A percentile compares a stretch with the other conserved stretches of the same genome.
phyloP scores from a whole-genome alignment of 2,329 filamentous ascomycete species.

The Aspergillus calidoustus region DNA sequence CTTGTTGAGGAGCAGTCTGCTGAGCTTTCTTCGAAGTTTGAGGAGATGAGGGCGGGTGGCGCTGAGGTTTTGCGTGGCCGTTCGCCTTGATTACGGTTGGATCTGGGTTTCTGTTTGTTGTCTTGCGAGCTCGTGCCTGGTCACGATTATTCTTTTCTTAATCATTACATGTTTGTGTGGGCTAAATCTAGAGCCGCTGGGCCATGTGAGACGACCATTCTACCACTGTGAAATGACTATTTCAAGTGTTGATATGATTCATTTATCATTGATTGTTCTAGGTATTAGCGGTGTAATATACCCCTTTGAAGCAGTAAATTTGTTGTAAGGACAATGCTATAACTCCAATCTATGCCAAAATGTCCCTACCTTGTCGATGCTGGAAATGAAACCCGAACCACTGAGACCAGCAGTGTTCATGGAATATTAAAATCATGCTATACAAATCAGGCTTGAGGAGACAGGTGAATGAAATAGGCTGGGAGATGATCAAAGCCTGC shows the following conservation, averaged over 20 bases:
- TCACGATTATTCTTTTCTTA: neutral
- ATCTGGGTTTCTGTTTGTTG: neutral
- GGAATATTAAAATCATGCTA: neutral
- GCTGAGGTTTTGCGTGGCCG: conserved; percentile 55
- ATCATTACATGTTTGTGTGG: neutral
- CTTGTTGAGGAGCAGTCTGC: conserved; percentile 54
- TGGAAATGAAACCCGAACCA: conserved; percentile 7
- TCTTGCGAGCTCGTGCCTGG: neutral
- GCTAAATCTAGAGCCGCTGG: neutral
- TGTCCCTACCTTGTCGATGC: neutral
- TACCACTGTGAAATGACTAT: neutral
- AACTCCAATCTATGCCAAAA: conserved; percentile 20
- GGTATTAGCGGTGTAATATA: conserved; percentile 19
- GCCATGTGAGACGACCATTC: neutral
- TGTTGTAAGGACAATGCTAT: neutral
- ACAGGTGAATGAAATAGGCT: neutral
- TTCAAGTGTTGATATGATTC: neutral
- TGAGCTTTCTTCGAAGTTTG: conserved; percentile 55
- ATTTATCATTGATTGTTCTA: neutral
- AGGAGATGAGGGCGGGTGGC: conserved; percentile 60
- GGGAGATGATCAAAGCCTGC: neutral
- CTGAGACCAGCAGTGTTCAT: conserved; percentile 27
- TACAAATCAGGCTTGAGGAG: neutral
- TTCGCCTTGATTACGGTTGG: conserved; percentile 26
- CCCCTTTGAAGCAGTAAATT: conserved; percentile 3